Evolutionary conservation across 345 rosid genomes (phyloP), one percentile per base, ranked within the genome.

Genomic region (Euphorbia peplus): DNA sequence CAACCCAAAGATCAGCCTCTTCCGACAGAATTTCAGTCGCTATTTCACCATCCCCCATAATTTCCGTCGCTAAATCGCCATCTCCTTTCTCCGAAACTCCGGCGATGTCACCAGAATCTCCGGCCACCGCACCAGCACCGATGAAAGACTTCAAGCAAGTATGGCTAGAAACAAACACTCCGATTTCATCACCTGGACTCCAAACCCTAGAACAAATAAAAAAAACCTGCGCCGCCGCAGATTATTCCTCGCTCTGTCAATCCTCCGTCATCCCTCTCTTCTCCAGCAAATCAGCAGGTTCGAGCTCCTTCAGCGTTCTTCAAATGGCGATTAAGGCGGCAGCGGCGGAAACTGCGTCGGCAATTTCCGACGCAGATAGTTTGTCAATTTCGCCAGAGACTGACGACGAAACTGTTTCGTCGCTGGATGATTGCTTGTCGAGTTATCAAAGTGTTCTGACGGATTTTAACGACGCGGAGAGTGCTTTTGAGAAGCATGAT

Each of bases 391-490:
- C 51, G 0, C 19, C 64, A 0, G 1, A 30, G 1, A 24, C 50
- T 4, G 22, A 41, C 8, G 32, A 60, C 3, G 58, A 15, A 5
- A 6, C 29, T 0, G 70, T 56, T 24, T 2, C 77, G 1, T 8
- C 25, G 16, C 30, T 80, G 29, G 18, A 66, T 14, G 87, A 83
- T 47, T 87, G 95, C 22, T 54, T 56, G 9, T 83, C 83, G 13
- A 48, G 69, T 19, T 85, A 75, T 60, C 70, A 68, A 0, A 86
- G 81, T 41, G 86, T 83, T 13, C 63, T 81, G 46, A 46, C 70
- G 18, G 80, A 83, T 72, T 69, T 83, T 41, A 75, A 80, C 56
- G 74, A 66, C 15, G 91, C 88, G 7, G 1, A 53, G 66, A 78
- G 73, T 24, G 83, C 92, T 13, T 68, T 83, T 26, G 66, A 63